A percentile compares a stretch with the other conserved stretches of the same genome.
phyloP scores from a whole-genome alignment of 1,284 basidiomycete species.

The Cryptococcus maquisensis region DNA sequence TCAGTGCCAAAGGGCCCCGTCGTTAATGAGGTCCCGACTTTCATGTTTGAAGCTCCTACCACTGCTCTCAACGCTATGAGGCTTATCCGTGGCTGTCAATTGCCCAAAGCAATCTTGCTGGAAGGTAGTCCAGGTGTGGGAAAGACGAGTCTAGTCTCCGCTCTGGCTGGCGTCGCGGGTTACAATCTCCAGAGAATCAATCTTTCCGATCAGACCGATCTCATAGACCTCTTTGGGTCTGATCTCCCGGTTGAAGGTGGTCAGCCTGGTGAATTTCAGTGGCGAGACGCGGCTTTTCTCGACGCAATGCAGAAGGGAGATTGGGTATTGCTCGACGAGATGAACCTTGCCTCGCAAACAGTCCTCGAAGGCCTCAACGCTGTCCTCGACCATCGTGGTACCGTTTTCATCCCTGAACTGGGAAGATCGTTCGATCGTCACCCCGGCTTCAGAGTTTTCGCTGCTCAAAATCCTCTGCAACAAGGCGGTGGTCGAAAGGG shows the following conservation, averaged over 20 bases:
- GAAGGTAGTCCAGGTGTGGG: slow-evolving; percentile 99
- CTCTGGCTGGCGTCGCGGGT: slow-evolving; percentile 76
- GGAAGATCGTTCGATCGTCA: slow-evolving; percentile 84
- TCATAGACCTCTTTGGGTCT: slow-evolving; percentile 93
- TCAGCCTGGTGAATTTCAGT: slow-evolving; percentile 85
- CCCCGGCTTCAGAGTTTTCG: slow-evolving; percentile 91
- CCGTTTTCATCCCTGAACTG: slow-evolving; percentile 92
- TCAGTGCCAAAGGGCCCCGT: slow-evolving; percentile 61
- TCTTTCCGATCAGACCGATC: slow-evolving; percentile 95
- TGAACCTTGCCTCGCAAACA: slow-evolving; percentile 95
- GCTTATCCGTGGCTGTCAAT: slow-evolving; percentile 82
- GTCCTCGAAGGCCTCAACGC: slow-evolving; percentile 97
- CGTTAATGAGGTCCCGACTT: slow-evolving; percentile 47
- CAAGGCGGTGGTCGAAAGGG: slow-evolving; percentile 98
- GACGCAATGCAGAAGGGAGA: slow-evolving; percentile 86
- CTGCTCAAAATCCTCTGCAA: slow-evolving; percentile 92
- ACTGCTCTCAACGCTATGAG: slow-evolving; percentile 85
- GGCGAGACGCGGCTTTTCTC: slow-evolving; percentile 96
- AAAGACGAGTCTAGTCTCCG: slow-evolving; percentile 90
- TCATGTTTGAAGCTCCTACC: slow-evolving; percentile 85
- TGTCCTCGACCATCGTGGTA: slow-evolving; percentile 91
- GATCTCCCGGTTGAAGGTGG: slow-evolving; percentile 95
- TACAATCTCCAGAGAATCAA: slow-evolving; percentile 92
- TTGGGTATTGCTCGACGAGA: slow-evolving; percentile 97
- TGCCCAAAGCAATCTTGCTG: slow-evolving; percentile 85